Evolutionary conservation across 1,284 basidiomycete species (phyloP).

Genomic region (Cystobasidiaceae sp.): DNA sequence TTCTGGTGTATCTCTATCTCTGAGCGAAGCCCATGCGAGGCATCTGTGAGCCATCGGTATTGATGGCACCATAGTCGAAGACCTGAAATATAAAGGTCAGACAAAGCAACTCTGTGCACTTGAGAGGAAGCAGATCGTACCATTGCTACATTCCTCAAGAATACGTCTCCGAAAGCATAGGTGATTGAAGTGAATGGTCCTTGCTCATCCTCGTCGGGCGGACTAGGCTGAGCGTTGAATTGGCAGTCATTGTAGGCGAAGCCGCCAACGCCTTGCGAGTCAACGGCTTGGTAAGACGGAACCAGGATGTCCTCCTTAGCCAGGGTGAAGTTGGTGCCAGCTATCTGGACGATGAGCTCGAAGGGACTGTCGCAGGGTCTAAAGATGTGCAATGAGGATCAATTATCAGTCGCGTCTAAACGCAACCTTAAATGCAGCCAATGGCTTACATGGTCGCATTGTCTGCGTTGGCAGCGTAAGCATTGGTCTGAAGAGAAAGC

Average conservation of each 20-base stretch:
- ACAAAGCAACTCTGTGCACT: neutral
- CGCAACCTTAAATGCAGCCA: neutral
- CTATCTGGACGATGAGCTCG: neutral
- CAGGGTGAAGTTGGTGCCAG: neutral
- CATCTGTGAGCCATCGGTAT: neutral
- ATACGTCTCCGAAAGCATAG: slow-evolving; percentile 10
- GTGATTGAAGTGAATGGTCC: slow-evolving; percentile 23
- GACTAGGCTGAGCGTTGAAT: slow-evolving; percentile 12
- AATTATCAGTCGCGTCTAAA: too few species aligned
- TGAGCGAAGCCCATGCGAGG: neutral
- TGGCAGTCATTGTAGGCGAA: slow-evolving; percentile 3
- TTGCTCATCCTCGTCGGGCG: slow-evolving; percentile 14
- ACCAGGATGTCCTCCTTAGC: neutral
- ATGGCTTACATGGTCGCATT: neutral
- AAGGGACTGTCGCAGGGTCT: neutral
- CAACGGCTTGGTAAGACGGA: neutral
- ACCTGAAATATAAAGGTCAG: neutral
- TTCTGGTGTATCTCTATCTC: too few species aligned
- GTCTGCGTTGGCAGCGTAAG: neutral
- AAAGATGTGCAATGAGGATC: neutral
- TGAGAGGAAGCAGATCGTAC: neutral
- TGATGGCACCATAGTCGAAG: neutral
- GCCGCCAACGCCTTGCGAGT: slow-evolving; percentile 6
- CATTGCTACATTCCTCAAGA: neutral
- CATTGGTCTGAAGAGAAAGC: neutral